These are phyloP conservation scores for Pisolithus orientalis DNA, from an alignment of 768 basidiomycete genomes.

Conservation along the genomic window DNA sequence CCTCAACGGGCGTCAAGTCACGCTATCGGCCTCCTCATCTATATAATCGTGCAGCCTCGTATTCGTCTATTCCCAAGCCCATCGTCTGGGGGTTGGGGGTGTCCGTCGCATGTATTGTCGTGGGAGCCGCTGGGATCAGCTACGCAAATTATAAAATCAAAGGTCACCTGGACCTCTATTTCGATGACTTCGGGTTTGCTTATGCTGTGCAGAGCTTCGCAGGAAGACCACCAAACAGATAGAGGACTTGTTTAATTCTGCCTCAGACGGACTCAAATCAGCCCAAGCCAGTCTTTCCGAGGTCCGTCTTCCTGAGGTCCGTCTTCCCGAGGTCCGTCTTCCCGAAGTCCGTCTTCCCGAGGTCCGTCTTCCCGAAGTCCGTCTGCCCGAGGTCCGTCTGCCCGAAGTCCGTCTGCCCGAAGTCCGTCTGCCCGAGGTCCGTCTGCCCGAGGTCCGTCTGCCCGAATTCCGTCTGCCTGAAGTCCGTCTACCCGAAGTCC, in stretches of 20 bases:
- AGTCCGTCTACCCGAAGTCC: constrained; percentile 20
- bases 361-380: constrained; percentile 20
- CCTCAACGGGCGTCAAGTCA: constrained; percentile 36
- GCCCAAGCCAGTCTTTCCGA: constrained; percentile 54
- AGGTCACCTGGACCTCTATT: constrained; percentile 42
- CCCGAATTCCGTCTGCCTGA: constrained; percentile 52
- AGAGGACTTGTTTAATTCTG: constrained; percentile 57
- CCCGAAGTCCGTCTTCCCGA: constrained; percentile 52
- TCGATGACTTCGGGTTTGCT: not conserved
- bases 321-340: constrained; percentile 44
- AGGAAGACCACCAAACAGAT: constrained; percentile 66
- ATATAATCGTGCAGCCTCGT: constrained; percentile 74
- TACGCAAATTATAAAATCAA: constrained; percentile 98
- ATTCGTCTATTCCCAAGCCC: constrained; percentile 81
- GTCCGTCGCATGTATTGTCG: constrained; percentile 80
- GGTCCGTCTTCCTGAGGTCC: constrained; percentile 39
- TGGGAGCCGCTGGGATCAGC: constrained; percentile 86
- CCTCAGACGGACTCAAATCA: constrained; percentile 61
- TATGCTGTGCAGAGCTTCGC: constrained; percentile 51
- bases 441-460: constrained; percentile 45
- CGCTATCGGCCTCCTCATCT: constrained; percentile 41
- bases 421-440: constrained; percentile 39
- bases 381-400: too few relatives aligned
- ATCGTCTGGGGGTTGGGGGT: constrained; percentile 83
- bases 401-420: constrained; percentile 13